Conservation (phyloP, 2,329 filamentous ascomycete genomes). For the Colletotrichum gigasporum region DNA sequence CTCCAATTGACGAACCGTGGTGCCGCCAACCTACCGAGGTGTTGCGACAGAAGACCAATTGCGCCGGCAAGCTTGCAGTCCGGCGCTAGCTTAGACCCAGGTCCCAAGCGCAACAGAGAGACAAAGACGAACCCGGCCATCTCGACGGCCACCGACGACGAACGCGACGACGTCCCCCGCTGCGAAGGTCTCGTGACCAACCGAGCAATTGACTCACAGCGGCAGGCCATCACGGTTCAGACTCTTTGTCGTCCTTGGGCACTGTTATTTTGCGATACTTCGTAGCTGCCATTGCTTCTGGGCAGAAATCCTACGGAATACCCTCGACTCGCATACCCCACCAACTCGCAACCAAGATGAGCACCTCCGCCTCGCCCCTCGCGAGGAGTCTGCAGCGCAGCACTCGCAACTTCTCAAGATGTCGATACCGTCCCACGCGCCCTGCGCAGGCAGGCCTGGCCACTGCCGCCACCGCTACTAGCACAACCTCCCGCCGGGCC, state of each 20-base stretch:
- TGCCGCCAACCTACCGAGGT: not conserved
- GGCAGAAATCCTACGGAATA: too few relatives aligned
- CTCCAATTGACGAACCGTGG: not conserved
- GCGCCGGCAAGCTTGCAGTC: not conserved
- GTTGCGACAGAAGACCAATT: not conserved
- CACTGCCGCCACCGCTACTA: conserved; percentile 13
- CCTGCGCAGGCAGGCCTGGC: conserved; percentile 16
- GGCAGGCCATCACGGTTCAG: too few relatives aligned
- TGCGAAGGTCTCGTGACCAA: not conserved
- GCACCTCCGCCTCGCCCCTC: conserved; percentile 40
- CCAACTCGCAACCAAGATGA: conserved; percentile 9
- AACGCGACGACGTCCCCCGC: not conserved
- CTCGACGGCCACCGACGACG: not conserved
- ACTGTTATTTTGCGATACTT: too few relatives aligned
- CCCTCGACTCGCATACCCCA: not conserved
- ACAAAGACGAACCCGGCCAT: conserved; percentile 2
- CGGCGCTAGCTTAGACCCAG: not conserved
- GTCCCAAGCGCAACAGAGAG: not conserved
- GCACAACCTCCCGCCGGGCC: not conserved
- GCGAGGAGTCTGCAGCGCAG: conserved; percentile 50
- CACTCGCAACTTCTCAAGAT: conserved; percentile 42
- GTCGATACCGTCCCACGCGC: conserved; percentile 39
- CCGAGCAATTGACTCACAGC: too few relatives aligned
- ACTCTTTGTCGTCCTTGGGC: too few relatives aligned
- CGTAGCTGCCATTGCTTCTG: too few relatives aligned